A percentile compares a stretch with the other conserved stretches of the same genome.
These are phyloP conservation scores for Bruguiera sexangula DNA, from an alignment of 345 rosid species.

Conservation along the genomic window DNA sequence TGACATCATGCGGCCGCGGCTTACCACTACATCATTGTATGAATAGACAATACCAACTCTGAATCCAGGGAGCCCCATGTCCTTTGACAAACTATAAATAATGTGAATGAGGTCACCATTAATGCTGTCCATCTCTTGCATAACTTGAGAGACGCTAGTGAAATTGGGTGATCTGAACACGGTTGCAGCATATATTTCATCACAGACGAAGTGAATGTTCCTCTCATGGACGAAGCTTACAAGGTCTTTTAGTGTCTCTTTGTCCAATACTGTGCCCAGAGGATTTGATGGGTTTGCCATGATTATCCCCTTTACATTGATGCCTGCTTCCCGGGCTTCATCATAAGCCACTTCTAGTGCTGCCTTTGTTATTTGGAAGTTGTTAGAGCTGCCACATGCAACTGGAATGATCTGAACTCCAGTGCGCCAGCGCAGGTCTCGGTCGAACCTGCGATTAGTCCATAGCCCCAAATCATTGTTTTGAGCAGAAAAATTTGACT, in stretches of 20 bases:
- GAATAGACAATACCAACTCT: slow-evolving; percentile 80
- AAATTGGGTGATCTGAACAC: slow-evolving; percentile 55
- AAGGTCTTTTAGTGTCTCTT: slow-evolving; percentile 40
- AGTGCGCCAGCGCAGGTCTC: slow-evolving; percentile 87
- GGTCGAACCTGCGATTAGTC: slow-evolving; percentile 50
- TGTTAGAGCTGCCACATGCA: slow-evolving; percentile 57
- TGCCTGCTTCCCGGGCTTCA: slow-evolving; percentile 40
- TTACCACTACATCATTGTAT: slow-evolving; percentile 58
- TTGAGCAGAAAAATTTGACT: too few species aligned
- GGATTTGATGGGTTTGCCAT: slow-evolving; percentile 88
- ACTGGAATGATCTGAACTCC: slow-evolving; percentile 62
- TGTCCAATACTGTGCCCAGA: slow-evolving; percentile 59
- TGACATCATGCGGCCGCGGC: slow-evolving; percentile 73
- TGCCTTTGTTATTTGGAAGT: slow-evolving; percentile 48
- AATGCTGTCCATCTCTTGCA: slow-evolving; percentile 37
- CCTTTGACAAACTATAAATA: slow-evolving; percentile 81
- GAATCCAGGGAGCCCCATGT: slow-evolving; percentile 86
- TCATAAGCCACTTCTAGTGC: slow-evolving; percentile 59
- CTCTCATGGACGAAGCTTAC: slow-evolving; percentile 47
- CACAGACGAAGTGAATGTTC: slow-evolving; percentile 72
- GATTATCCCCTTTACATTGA: slow-evolving; percentile 68
- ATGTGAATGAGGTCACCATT: slow-evolving; percentile 66
- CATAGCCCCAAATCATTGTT: too few species aligned
- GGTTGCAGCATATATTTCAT: slow-evolving; percentile 78
- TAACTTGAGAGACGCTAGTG: slow-evolving; percentile 59